Percentiles rank a stretch among this genome's conserved stretches.
phyloP scores from a whole-genome alignment of 257 asterid genomes.

The Ajuga chamaepitys region DNA sequence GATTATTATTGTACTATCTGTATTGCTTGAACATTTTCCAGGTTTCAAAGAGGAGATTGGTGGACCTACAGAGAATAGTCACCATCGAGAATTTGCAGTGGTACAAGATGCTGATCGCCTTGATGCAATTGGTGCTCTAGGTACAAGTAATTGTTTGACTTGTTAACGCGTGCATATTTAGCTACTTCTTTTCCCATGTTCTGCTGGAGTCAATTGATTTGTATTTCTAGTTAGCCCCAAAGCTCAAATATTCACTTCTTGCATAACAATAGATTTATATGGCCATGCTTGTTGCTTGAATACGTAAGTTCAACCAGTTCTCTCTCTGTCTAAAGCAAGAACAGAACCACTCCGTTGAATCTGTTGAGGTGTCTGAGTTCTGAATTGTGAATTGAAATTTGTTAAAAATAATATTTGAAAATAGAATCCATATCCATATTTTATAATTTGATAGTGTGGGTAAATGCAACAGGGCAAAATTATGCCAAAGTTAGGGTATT shows the following conservation, averaged over 20 bases:
- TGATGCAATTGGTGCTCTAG: conserved; percentile 98
- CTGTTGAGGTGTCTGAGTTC: background rate
- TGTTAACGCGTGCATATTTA: background rate
- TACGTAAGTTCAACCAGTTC: no score
- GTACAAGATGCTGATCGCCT: conserved; percentile 99
- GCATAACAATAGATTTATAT: no score
- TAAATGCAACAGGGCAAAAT: no score
- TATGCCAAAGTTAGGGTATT: no score
- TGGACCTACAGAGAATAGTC: conserved; percentile 30
- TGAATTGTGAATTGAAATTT: background rate
- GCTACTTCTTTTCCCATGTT: no score
- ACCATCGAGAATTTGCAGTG: conserved; percentile 65
- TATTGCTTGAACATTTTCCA: conserved; percentile 17
- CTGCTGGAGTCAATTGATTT: background rate
- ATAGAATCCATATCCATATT: background rate
- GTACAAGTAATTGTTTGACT: conserved; percentile 24
- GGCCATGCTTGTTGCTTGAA: no score
- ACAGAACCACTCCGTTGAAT: background rate
- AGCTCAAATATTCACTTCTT: background rate
- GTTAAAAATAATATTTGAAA: background rate
- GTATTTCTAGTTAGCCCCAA: background rate
- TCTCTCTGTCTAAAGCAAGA: no score
- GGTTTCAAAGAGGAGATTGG: conserved; percentile 85
- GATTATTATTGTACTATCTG: background rate
- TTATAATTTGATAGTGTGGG: background rate